phyloP scores from a whole-genome alignment of 1,139 yeast genomes.

The Nakaseomyces bracarensis region DNA sequence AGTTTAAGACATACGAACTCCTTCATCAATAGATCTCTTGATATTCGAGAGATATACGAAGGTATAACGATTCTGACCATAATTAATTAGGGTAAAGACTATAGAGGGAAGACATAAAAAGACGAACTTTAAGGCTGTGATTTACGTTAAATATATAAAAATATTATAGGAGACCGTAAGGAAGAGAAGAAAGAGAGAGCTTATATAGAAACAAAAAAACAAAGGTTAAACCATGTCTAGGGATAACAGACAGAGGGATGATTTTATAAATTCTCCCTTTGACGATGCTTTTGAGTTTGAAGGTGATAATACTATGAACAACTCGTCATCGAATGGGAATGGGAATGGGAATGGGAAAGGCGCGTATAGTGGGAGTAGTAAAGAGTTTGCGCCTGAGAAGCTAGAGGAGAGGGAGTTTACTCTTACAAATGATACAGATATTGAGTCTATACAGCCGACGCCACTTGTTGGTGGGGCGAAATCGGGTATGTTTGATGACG shows the following conservation, averaged over 20 bases:
- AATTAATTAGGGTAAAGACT: too few relatives aligned
- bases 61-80: too few relatives aligned
- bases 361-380: not conserved
- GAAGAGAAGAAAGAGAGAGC: not conserved
- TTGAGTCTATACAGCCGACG: constrained; percentile 27
- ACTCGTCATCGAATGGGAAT: constrained; percentile 3
- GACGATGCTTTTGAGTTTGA: constrained; percentile 27
- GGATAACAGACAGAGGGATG: constrained; percentile 12
- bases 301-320: constrained; percentile 7
- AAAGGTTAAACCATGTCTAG: constrained; percentile 1
- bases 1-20: too few relatives aligned
- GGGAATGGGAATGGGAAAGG: constrained; percentile 5
- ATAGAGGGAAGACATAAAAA: too few relatives aligned
- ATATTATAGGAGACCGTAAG: too few relatives aligned
- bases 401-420: constrained; percentile 13
- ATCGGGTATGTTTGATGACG: constrained; percentile 22
- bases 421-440: constrained; percentile 13
- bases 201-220: not conserved
- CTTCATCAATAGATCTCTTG: too few relatives aligned
- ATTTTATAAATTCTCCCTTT: constrained; percentile 18
- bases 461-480: constrained; percentile 18
- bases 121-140: too few relatives aligned
- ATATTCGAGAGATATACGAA: too few relatives aligned
- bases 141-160: too few relatives aligned
- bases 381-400: constrained; percentile 3